These are phyloP conservation scores for Gracilariopsis chorda DNA, from an alignment of 23 red algal genomes.

Conservation along the genomic window DNA sequence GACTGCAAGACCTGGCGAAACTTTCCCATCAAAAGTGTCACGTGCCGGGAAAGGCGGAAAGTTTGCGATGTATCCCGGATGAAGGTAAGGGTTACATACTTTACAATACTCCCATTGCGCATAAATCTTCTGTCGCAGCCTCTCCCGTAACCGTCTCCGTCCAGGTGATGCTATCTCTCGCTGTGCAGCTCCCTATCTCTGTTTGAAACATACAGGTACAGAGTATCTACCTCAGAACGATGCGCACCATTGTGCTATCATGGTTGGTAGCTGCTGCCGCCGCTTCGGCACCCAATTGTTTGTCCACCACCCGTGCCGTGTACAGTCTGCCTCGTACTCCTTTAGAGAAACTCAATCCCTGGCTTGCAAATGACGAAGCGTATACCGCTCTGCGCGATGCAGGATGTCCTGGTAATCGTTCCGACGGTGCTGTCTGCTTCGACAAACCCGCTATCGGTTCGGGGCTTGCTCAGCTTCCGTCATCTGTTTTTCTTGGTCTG, in stretches of 20 bases:
- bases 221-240: too few species aligned
- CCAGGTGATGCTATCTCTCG: too few species aligned
- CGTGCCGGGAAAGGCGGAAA: too few species aligned
- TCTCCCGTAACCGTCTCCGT: too few species aligned
- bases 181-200: too few species aligned
- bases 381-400: background rate
- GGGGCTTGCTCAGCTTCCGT: constrained; percentile 30
- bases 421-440: constrained; percentile 44
- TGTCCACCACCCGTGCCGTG: background rate
- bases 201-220: too few species aligned
- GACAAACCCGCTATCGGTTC: constrained; percentile 57
- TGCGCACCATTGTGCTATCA: background rate
- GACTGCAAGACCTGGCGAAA: too few species aligned
- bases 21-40: too few species aligned
- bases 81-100: too few species aligned
- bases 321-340: constrained; percentile 1
- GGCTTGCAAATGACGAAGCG: background rate
- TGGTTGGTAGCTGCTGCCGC: background rate
- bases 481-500: background rate
- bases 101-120: too few species aligned
- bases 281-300: background rate
- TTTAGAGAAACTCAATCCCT: background rate
- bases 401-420: background rate
- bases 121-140: too few species aligned
- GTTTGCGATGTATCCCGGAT: too few species aligned